Evolutionary conservation across 176 grass and related monocot genomes (phyloP).

Genomic region (Musa troglodytarum): DNA sequence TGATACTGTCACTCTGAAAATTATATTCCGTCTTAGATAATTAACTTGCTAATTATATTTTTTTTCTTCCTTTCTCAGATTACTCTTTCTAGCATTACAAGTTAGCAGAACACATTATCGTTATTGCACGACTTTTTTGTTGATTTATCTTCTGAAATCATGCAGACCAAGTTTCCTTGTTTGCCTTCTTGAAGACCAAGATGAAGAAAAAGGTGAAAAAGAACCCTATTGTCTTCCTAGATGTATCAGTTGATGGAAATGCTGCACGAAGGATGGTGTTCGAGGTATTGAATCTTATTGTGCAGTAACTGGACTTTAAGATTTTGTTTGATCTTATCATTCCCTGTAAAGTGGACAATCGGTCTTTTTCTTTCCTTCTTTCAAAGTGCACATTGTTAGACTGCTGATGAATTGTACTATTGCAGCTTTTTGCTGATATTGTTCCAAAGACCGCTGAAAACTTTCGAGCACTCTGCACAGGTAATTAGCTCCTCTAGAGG

Average conservation of each 20-base stretch:
- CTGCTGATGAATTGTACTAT: conserved; percentile 23
- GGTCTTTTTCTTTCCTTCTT: neutral
- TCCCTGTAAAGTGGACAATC: neutral
- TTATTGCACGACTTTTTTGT: neutral
- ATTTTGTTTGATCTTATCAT: neutral
- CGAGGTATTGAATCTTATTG: conserved; percentile 37
- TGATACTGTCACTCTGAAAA: too few species aligned
- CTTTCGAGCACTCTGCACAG: conserved; percentile 86
- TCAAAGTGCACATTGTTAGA: neutral
- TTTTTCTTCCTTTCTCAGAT: too few species aligned
- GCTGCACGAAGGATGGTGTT: conserved; percentile 73
- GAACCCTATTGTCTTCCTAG: conserved; percentile 83
- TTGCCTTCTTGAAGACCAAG: conserved; percentile 1
- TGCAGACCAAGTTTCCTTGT: neutral
- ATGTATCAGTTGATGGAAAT: conserved; percentile 55
- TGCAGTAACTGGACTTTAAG: neutral
- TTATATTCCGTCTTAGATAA: too few species aligned
- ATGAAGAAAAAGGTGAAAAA: conserved; percentile 39
- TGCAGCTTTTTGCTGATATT: conserved; percentile 76
- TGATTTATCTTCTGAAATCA: neutral
- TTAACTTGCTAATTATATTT: too few species aligned
- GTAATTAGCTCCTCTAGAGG: conserved; percentile 26
- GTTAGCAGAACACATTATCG: too few species aligned
- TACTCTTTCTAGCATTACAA: too few species aligned
- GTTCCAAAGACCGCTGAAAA: conserved; percentile 75